Base-by-base conservation (phyloP, 352 stramenopile genomes). In the Phytopythium aichiense region DNA sequence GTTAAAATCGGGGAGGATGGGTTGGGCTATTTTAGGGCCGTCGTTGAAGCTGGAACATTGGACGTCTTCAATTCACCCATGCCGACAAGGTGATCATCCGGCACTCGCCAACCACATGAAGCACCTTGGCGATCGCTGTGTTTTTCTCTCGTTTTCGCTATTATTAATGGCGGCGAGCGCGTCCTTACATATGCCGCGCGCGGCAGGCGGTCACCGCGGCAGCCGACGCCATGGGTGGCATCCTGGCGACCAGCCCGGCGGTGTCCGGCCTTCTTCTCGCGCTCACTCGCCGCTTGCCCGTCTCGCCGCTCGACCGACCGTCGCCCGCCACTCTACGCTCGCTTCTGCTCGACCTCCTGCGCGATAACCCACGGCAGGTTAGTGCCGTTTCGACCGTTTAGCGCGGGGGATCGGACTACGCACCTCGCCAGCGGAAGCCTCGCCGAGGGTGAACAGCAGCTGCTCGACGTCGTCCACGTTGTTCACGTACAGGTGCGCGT, bases 401-500 rank as follows among this genome's bases (percentile, higher is more conserved):
- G 4, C 11, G 31, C 45, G 20, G 13, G 20, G 13, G 4, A 50
- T 22, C 18, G 8, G 15, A 20, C 50, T 7, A 63, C 69, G 52
- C 59, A 76, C 66, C 64, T 69, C 56, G 25, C 40, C 46, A 43
- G 60, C 31, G 30, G 67, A 73, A 25, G 64, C 61, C 50, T 80
- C 61, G 35, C 77, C 72, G 30, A 95, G 68, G 37, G 83, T 73
- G 60, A 88, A 65, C 52, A 97, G 69, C 28, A 97, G 68, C 56
- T 88, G 69, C 63, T 96, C 83, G 12, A 97, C 88, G 33, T 97
- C 88, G 45, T 84, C 77, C 33, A 92, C 87, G 56, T 95, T 91
- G 76, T 97, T 93, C 42, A 97, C 71, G 66, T 96, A 97, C 46
- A 95, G 62, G 66, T 94, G 85, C 40, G 91, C 91, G 67, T 96